Conservation (phyloP, 208 protist species). For the Acanthamoeba sp. region DNA sequence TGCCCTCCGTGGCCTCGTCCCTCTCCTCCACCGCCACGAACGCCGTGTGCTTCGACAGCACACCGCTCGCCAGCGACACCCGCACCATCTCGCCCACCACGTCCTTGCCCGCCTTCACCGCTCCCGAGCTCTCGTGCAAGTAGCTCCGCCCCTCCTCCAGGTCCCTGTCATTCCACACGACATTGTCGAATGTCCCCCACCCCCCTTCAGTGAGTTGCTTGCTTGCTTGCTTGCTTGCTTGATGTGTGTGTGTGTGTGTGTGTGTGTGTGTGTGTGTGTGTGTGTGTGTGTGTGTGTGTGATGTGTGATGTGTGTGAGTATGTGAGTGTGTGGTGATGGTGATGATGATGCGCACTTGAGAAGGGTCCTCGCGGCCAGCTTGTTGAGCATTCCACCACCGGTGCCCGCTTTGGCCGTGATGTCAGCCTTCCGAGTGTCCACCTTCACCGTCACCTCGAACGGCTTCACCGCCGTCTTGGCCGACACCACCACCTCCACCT, state of each 20-base stretch:
- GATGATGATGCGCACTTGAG: background rate
- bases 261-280: too few species aligned
- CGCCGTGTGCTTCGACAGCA: slow-evolving; percentile 81
- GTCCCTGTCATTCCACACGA: too few species aligned
- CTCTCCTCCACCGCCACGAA: slow-evolving; percentile 83
- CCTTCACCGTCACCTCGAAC: background rate
- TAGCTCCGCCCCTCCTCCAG: slow-evolving; percentile 68
- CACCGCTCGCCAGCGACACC: background rate
- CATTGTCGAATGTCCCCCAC: too few species aligned
- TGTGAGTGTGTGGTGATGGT: too few species aligned
- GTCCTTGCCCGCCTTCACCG: background rate
- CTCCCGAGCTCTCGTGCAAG: background rate
- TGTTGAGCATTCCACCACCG: slow-evolving; percentile 7
- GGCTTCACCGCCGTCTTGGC: slow-evolving; percentile 25
- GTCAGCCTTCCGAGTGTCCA: background rate
- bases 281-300: too few species aligned
- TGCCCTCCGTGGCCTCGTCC: slow-evolving; percentile 57
- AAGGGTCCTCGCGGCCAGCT: slow-evolving; percentile 19
- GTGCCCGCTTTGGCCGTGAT: background rate
- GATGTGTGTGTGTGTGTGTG: too few species aligned
- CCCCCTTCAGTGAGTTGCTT: too few species aligned
- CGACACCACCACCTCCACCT: slow-evolving; percentile 3
- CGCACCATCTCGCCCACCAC: background rate
- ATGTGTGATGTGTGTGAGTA: too few species aligned
- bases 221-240: too few species aligned